These are phyloP conservation scores for Acacia pycnantha DNA, from an alignment of 331 rosid species.

Conservation along the genomic window DNA sequence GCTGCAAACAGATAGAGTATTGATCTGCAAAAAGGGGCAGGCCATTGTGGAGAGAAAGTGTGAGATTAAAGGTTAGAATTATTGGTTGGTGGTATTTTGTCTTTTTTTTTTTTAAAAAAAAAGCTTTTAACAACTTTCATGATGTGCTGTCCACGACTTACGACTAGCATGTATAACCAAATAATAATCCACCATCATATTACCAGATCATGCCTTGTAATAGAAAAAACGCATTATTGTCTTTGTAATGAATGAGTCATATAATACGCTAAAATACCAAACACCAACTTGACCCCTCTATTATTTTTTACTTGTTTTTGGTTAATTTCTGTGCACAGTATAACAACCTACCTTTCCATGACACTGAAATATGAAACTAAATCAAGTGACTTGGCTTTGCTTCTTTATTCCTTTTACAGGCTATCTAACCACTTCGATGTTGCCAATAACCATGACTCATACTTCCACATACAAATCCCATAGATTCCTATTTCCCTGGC, in stretches of 20 bases:
- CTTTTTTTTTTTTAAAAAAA: neutral
- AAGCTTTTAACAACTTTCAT: neutral
- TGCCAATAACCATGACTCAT: neutral
- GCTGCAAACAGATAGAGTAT: neutral
- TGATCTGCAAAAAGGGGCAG: neutral
- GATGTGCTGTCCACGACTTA: neutral
- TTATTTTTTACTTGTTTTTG: too few relatives aligned
- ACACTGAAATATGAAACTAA: neutral
- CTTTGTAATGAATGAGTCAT: neutral
- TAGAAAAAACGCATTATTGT: neutral
- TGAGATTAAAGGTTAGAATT: neutral
- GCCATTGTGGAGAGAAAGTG: neutral
- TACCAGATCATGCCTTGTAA: neutral
- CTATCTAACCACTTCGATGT: neutral
- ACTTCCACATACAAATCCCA: neutral
- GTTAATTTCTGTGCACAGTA: too few relatives aligned
- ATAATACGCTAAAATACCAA: neutral
- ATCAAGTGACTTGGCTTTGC: neutral
- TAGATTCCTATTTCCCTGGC: too few relatives aligned
- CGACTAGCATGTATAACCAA: neutral
- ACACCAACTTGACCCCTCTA: neutral
- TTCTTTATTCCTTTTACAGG: neutral
- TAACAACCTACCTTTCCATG: too few relatives aligned
- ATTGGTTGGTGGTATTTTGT: neutral
- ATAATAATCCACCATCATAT: neutral